These are phyloP conservation scores for Sideroxylon spinosum DNA, from an alignment of 179 eudicot species.

Conservation along the genomic window DNA sequence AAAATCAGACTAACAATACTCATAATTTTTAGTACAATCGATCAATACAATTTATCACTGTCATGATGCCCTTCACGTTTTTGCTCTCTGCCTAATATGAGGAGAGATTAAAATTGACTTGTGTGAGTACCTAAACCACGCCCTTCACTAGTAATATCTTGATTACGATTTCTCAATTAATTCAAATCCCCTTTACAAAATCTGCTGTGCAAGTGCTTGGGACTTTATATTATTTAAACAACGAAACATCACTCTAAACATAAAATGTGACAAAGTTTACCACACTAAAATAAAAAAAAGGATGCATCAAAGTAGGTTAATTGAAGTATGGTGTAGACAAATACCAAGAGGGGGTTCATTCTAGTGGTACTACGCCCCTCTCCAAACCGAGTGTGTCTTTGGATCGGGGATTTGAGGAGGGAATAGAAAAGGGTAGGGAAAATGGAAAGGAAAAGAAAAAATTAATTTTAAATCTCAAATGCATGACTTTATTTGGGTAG, in stretches of 20 bases:
- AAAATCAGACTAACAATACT: too few relatives aligned
- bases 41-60: neutral
- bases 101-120: too few relatives aligned
- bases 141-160: neutral
- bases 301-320: neutral
- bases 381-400: too few relatives aligned
- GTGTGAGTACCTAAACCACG: neutral
- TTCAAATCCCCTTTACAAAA: neutral
- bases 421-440: too few relatives aligned
- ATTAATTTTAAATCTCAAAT: too few relatives aligned
- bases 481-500: too few relatives aligned
- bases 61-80: too few relatives aligned
- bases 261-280: neutral
- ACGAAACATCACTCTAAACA: neutral
- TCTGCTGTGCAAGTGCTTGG: neutral
- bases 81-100: too few relatives aligned
- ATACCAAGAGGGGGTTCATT: neutral
- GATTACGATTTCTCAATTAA: neutral
- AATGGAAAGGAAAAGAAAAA: too few relatives aligned
- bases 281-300: neutral
- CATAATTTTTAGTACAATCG: neutral
- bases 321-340: neutral
- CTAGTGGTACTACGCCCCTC: constrained; percentile 7
- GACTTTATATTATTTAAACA: neutral
- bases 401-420: too few relatives aligned